Percentiles rank a stretch among this genome's conserved stretches.
Evolutionary conservation across 2,329 filamentous ascomycete species (phyloP).

Genomic region (Fusarium longipes): DNA sequence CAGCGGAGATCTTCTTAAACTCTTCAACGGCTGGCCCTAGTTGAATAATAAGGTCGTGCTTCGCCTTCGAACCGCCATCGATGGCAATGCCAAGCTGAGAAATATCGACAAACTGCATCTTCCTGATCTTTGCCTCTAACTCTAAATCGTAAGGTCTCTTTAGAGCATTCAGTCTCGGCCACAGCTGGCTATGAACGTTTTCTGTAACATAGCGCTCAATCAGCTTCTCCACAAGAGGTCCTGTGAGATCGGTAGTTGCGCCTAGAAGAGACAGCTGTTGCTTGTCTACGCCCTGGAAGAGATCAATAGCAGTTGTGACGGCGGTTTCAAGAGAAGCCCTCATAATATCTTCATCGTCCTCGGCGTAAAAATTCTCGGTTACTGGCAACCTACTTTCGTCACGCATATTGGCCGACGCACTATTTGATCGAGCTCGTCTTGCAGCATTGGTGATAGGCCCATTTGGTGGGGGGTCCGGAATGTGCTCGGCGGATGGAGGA

Average conservation of each 20-base stretch:
- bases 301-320: constrained; percentile 91
- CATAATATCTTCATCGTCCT: constrained; percentile 93
- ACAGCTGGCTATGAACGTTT: constrained; percentile 90
- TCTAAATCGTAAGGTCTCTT: constrained; percentile 86
- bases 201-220: constrained; percentile 96
- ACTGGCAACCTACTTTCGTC: constrained; percentile 58
- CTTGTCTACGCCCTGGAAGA: constrained; percentile 96
- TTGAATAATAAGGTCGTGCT: constrained; percentile 81
- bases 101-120: constrained; percentile 94
- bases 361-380: constrained; percentile 76
- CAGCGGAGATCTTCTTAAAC: constrained; percentile 85
- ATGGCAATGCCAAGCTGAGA: constrained; percentile 92
- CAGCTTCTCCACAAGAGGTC: constrained; percentile 88
- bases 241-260: constrained; percentile 92
- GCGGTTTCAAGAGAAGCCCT: constrained; percentile 89
- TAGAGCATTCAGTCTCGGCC: constrained; percentile 81
- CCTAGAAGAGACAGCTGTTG: constrained; percentile 92
- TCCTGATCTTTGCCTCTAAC: constrained; percentile 86
- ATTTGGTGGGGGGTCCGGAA: constrained; percentile 68
- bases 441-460: constrained; percentile 67
- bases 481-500: constrained; percentile 71
- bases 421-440: constrained; percentile 66
- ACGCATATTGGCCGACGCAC: constrained; percentile 52
- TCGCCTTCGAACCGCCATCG: constrained; percentile 80
- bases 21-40: constrained; percentile 84